Base-by-base conservation (phyloP, 176 grass and related monocot species). In the Olyra latifolia region DNA sequence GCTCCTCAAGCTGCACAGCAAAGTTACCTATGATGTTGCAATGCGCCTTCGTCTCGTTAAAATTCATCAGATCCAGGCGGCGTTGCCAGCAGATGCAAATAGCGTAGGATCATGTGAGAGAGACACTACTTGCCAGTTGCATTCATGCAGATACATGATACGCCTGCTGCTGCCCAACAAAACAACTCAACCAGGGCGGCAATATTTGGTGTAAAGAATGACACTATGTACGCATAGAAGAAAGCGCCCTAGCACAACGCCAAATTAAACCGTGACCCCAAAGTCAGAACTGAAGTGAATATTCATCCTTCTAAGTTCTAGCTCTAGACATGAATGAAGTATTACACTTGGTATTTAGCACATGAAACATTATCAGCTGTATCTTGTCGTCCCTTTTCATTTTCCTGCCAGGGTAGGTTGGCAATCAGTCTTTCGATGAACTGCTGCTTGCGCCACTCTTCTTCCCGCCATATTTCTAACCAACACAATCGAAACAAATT, bases 381-480 rank as follows among this genome's bases (percentile, higher is more conserved):
- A 71, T 85, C 82, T 80, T 81, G 6, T 44, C 30, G 19, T 35
- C 47, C 46, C 46, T 65, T 81, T 41, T 22, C 71, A 77, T 73
- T 45, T 72, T 74, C 59, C 81, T 66, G 66, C 41, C 52, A 10
- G 48, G 52, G 62, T 42, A 56, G 44, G 71, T 40, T 5, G 1
- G 20, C 23, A 44, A 87, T 90, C 85, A 93, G 49, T 93, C 87
- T 82, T 89, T 93, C 0, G 84, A 84, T 42, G 73, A 75, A 62
- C 81, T 83, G 81, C 74, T 88, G 84, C 85, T 81, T 52, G 58
- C 70, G 30, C 76, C 78, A 47, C 52, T 24, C 83, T 97, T 97
- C 89, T 97, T 97, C 59, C 89, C 84, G 62, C 87, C 84, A 49
- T 97, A 97, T 80, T 75, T 97, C 94, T 97, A 80, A 80, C 5